Conservation (phyloP, 768 basidiomycete genomes). For the Psilocybe tampanensis region DNA sequence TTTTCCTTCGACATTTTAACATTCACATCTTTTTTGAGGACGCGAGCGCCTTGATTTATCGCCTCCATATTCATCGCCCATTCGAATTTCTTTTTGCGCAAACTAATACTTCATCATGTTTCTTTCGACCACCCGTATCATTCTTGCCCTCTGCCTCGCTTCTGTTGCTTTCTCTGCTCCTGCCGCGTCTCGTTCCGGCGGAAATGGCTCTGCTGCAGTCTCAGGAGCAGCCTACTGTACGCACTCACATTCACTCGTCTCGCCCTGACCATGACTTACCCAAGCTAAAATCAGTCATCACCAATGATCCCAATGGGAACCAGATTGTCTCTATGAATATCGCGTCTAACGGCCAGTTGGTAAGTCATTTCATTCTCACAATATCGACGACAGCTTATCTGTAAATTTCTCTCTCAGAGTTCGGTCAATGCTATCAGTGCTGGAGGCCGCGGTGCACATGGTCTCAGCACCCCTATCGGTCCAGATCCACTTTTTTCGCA, state of each 20-base stretch:
- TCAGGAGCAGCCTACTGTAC: conserved; percentile 10
- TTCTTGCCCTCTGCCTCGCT: background rate
- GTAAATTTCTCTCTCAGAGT: background rate
- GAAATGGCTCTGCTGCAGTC: background rate
- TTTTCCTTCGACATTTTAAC: background rate
- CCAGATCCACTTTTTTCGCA: conserved; percentile 13
- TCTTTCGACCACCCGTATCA: background rate
- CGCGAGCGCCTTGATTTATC: background rate
- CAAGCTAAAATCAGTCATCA: conserved; percentile 3
- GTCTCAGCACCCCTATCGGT: background rate
- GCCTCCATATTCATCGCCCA: background rate
- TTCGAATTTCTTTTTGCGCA: background rate
- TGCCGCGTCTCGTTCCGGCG: background rate
- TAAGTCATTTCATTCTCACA: background rate
- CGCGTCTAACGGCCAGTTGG: conserved; percentile 8
- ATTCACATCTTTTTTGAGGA: background rate
- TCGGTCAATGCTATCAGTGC: conserved; percentile 6
- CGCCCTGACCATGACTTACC: background rate
- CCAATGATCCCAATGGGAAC: conserved; percentile 10
- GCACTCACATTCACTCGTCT: background rate
- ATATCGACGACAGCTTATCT: background rate
- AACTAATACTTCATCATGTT: background rate
- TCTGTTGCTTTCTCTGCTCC: background rate
- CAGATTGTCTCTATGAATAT: conserved; percentile 9
- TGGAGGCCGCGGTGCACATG: conserved; percentile 6